Conservation (phyloP, 2,329 filamentous ascomycete genomes). For the Gaeumannomyces tritici region DNA sequence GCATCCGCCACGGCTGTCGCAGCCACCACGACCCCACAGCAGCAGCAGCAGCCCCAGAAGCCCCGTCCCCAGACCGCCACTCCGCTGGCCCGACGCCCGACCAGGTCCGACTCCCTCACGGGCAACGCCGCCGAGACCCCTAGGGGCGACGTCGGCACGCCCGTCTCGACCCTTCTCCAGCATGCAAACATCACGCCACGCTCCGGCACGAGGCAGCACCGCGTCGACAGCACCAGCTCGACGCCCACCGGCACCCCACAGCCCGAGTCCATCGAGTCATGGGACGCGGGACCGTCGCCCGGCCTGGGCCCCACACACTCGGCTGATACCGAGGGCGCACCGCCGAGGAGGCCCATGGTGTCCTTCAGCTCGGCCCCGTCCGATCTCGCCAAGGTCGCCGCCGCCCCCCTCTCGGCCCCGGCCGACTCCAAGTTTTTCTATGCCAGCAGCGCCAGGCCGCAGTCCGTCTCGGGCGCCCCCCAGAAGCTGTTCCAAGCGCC, state of each 20-base stretch:
- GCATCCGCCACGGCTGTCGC: background rate
- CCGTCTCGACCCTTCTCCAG: conserved; percentile 46
- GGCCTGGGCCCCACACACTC: background rate
- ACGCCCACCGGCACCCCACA: conserved; percentile 57
- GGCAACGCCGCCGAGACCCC: conserved; percentile 1
- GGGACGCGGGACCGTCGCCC: conserved; percentile 21
- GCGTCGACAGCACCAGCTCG: conserved; percentile 57
- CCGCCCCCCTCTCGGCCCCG: conserved; percentile 12
- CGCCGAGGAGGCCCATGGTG: conserved; percentile 13
- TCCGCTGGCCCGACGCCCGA: conserved; percentile 27
- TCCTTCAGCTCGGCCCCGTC: conserved; percentile 28
- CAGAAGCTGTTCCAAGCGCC: conserved; percentile 14
- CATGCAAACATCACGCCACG: conserved; percentile 65
- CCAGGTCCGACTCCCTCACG: conserved; percentile 12
- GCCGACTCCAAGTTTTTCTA: conserved; percentile 77
- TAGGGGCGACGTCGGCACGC: conserved; percentile 41
- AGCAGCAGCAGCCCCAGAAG: conserved; percentile 17
- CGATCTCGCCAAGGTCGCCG: conserved; percentile 17
- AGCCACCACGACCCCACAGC: conserved; percentile 8
- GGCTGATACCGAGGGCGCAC: background rate
- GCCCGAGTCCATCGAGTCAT: conserved; percentile 30
- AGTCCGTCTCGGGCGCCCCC: conserved; percentile 9
- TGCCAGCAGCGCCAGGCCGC: conserved; percentile 58
- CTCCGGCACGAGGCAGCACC: conserved; percentile 62
- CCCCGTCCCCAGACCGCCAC: conserved; percentile 20